Evolutionary conservation across 1,139 yeast species (phyloP).

Genomic region (Magnusiomyces starmeri): DNA sequence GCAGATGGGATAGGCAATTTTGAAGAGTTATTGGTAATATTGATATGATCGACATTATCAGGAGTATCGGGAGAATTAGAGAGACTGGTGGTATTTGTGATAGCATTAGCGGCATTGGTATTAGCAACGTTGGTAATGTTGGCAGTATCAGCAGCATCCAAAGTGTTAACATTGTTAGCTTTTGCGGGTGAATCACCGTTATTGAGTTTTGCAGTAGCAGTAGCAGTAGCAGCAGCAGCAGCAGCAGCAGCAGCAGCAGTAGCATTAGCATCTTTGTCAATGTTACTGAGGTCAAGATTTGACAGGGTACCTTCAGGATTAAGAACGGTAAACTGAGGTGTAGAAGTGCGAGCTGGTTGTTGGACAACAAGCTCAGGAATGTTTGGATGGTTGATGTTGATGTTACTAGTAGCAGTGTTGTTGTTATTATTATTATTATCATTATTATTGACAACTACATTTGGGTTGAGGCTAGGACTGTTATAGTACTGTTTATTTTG

Average conservation of each 20-base stretch:
- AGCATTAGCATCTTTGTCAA: neutral
- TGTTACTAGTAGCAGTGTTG: neutral
- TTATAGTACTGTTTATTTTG: neutral
- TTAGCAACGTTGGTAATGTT: too few species aligned
- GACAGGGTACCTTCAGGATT: neutral
- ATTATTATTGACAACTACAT: neutral
- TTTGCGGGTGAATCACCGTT: too few species aligned
- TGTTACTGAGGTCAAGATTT: neutral
- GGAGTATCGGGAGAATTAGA: neutral
- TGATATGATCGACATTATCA: neutral
- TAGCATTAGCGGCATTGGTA: too few species aligned
- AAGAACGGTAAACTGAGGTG: neutral
- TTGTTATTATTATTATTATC: neutral
- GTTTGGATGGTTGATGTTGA: too few species aligned
- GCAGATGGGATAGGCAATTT: neutral
- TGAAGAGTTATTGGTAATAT: neutral
- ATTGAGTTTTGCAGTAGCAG: too few species aligned
- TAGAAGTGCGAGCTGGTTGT: conserved; percentile 3
- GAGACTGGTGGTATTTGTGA: neutral
- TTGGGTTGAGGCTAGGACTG: neutral
- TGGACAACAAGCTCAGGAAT: conserved; percentile 4
- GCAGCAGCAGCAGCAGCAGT: too few species aligned
- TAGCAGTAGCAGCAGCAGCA: too few species aligned
- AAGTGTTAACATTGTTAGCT: too few species aligned
- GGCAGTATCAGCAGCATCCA: too few species aligned